Evolutionary conservation across 1,139 yeast species (phyloP), one percentile per base, ranked within the genome.

Genomic region (Kodamaea fungicola): DNA sequence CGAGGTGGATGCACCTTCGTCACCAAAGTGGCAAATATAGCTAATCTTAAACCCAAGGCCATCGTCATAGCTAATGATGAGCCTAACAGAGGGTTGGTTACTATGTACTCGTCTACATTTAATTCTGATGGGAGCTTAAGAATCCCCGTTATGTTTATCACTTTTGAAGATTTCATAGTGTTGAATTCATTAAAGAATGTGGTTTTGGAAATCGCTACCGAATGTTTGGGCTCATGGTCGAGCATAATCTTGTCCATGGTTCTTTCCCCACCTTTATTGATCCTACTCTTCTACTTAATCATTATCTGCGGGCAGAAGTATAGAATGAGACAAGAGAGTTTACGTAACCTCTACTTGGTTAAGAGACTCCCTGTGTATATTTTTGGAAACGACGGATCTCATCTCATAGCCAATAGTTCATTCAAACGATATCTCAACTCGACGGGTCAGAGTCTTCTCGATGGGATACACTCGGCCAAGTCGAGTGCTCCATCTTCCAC

Each of bases 1-100:
- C 47, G 76, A 27, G 76, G 76, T 2, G 61, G 55, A 12, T 71
- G 76, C 47, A 65, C 74, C 3, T 71, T 71, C 51, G 71, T 66
- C 12, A 57, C 59, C 28, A 71, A 71, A 42, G 67, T 68, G 8
- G 41, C 55, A 13, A 57, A 64, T 38, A 41, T 70, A 8, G 34
- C 64, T 19, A n/a, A 23, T n/a, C 7, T 37, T 10, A 25, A 30
- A n/a, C 72, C 75, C 0, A 54, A 43, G 26, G 63, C 65, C 8
- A 58, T 71, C 9, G 47, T 70, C 3, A 55, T 71, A 24, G 75
- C 72, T 19, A 71, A 71, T 45, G 64, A 69, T 45, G 71, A 65
- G 40, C 73, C 74, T 1, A 45, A 48, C 31, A 46, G 57, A 6
- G 69, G 73, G 2, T 52, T 70, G 31, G 57, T 71, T 28, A 69